Evolutionary conservation across 352 stramenopile genomes (phyloP), one percentile per base, ranked within the genome.

Genomic region (Elongisporangium senticosum): DNA sequence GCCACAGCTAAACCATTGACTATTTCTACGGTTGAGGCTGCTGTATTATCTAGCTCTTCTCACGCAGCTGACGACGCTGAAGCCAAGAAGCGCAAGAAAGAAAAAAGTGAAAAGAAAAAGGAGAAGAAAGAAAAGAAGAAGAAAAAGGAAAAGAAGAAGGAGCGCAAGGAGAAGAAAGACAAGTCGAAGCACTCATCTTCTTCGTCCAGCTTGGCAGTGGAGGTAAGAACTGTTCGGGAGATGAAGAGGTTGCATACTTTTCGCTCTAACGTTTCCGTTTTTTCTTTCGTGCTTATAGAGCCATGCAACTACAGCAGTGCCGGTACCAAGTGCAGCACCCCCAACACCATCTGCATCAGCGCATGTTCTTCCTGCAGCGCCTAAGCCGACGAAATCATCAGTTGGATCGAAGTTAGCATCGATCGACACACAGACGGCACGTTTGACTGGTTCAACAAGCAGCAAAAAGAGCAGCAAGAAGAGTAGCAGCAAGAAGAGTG

Each of bases 101-200:
- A 77, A 26, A 77, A 79, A 56, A 86, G 83, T 24, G 69, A 86
- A 54, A 78, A 86, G 17, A 74, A 75, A 11, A 77, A 84, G 51
- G 78, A 87, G 23, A 83, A 85, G 49, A 85, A 92, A 39, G 75
- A 83, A 55, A 77, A 85, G 48, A 79, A 93, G 33, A 77, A 90
- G 26, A 79, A 90, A 48, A 83, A 91, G 19, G 71, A 82, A 37
- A 67, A 83, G 51, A 85, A 86, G 57, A 76, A 83, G 39, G 63
- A 75, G 40, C 64, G 80, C 33, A 77, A 82, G 49, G 62, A 84
- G 47, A 69, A 88, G 65, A 73, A 81, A 52, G 69, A 87, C 40
- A 75, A 87, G 56, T 65, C 77, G n/a, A 77, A 78, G 67, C 75
- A 82, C 8, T 37, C 26, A 37, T 37, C 26, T 11, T 37, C 26